Percentiles rank a stretch among this genome's conserved stretches.
Evolutionary conservation across 2,329 filamentous ascomycete species (phyloP).

Genomic region (Talaromyces sp.): DNA sequence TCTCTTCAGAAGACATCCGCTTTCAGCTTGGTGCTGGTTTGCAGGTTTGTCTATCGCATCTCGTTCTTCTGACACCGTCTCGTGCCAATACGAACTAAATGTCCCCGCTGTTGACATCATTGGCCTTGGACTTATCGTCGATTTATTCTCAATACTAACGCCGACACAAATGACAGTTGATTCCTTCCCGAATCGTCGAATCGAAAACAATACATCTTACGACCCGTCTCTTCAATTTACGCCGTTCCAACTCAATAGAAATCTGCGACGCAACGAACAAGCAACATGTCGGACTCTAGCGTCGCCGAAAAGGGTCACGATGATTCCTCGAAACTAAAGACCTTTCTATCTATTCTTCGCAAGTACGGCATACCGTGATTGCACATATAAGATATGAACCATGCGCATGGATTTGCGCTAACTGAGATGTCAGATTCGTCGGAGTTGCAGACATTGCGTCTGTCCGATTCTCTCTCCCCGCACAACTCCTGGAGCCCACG

Average conservation of each 20-base stretch:
- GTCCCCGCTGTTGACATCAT: constrained; percentile 8
- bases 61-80: neutral
- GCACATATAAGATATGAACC: constrained; percentile 4
- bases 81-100: constrained; percentile 2
- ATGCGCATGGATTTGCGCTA: constrained; percentile 15
- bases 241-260: neutral
- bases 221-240: neutral
- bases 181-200: neutral
- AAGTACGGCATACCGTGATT: constrained; percentile 60
- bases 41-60: neutral
- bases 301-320: constrained; percentile 60
- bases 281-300: constrained; percentile 11
- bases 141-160: neutral
- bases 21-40: constrained; percentile 1
- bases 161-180: neutral
- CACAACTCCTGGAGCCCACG: constrained; percentile 91
- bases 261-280: neutral
- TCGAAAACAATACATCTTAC: too few species aligned
- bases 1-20: neutral
- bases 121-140: neutral
- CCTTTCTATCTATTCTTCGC: constrained; percentile 81
- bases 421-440: constrained; percentile 68
- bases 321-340: constrained; percentile 84
- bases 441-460: constrained; percentile 93
- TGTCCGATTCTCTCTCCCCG: constrained; percentile 92